phyloP scores from a whole-genome alignment of 805 yeast species.

The Candida odintsovae region DNA sequence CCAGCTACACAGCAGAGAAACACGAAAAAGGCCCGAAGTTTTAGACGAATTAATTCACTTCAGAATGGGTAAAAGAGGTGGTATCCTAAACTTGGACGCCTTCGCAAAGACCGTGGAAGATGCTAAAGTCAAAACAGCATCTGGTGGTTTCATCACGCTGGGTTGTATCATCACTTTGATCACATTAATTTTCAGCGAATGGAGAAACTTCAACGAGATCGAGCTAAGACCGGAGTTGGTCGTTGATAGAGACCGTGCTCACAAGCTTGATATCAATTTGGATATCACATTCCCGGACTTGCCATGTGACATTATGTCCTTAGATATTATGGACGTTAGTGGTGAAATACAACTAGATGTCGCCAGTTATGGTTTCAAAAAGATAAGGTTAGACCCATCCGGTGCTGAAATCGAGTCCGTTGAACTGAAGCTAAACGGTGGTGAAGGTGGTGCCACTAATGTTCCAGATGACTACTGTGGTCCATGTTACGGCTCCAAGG shows the following conservation, averaged over 20 bases:
- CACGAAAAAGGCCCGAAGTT: neutral
- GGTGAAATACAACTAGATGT: constrained; percentile 82
- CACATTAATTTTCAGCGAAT: constrained; percentile 65
- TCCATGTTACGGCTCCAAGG: constrained; percentile 80
- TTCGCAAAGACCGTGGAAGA: constrained; percentile 94
- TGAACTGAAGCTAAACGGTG: constrained; percentile 37
- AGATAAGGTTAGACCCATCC: constrained; percentile 51
- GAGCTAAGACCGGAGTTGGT: constrained; percentile 77
- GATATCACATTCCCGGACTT: constrained; percentile 79
- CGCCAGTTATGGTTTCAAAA: constrained; percentile 61
- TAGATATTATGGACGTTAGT: constrained; percentile 84
- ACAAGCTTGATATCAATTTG: constrained; percentile 68
- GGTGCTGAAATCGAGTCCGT: constrained; percentile 44
- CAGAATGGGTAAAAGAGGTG: constrained; percentile 20
- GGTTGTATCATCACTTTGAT: constrained; percentile 57
- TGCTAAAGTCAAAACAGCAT: constrained; percentile 77
- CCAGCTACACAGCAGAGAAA: neutral
- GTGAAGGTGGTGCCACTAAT: constrained; percentile 18
- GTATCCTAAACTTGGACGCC: constrained; percentile 66
- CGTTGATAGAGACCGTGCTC: constrained; percentile 77
- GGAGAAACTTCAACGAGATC: constrained; percentile 63
- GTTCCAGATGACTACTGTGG: constrained; percentile 62
- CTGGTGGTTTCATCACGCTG: constrained; percentile 87
- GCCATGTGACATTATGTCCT: constrained; percentile 77
- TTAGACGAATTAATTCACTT: neutral